These are phyloP conservation scores for Decorospora gaudefroyi DNA, from an alignment of 2,329 filamentous ascomycete species.

Conservation along the genomic window DNA sequence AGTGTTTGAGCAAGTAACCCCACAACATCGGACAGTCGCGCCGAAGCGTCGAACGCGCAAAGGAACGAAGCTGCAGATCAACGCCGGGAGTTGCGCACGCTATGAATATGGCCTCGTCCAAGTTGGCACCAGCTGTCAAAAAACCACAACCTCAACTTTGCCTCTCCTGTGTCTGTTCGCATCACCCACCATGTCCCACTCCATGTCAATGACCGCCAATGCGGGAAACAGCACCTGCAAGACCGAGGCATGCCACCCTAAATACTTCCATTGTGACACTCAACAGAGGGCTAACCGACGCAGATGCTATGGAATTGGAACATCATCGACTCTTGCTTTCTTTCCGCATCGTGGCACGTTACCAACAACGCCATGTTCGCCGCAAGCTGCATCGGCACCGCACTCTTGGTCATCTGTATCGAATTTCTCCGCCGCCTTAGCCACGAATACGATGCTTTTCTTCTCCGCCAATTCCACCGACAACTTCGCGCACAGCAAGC, in stretches of 20 bases:
- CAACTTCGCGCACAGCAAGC: slow-evolving; percentile 35
- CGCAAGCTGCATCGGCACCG: slow-evolving; percentile 76
- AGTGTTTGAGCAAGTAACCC: slow-evolving; percentile 41
- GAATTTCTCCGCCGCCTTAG: slow-evolving; percentile 71
- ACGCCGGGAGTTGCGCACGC: slow-evolving; percentile 9
- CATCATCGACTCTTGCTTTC: slow-evolving; percentile 72
- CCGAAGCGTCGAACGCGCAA: background rate
- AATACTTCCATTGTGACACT: background rate
- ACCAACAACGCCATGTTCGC: slow-evolving; percentile 73
- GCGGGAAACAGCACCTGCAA: slow-evolving; percentile 41
- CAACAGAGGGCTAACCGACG: slow-evolving; percentile 3
- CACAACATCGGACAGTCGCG: slow-evolving; percentile 24
- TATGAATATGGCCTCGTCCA: slow-evolving; percentile 21
- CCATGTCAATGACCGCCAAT: slow-evolving; percentile 11
- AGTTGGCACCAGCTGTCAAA: background rate
- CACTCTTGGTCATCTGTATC: slow-evolving; percentile 72
- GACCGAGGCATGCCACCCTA: slow-evolving; percentile 44
- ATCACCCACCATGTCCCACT: slow-evolving; percentile 24
- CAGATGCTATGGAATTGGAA: slow-evolving; percentile 84
- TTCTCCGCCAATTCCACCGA: slow-evolving; percentile 59
- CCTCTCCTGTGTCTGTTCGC: too few relatives aligned
- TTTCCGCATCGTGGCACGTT: slow-evolving; percentile 71
- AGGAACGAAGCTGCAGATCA: background rate
- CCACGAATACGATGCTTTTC: slow-evolving; percentile 73
- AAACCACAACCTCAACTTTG: too few relatives aligned